A percentile compares a stretch with the other conserved stretches of the same genome.
Conservation (phyloP, 164 flowering plant genomes). For the Taxillus chinensis region DNA sequence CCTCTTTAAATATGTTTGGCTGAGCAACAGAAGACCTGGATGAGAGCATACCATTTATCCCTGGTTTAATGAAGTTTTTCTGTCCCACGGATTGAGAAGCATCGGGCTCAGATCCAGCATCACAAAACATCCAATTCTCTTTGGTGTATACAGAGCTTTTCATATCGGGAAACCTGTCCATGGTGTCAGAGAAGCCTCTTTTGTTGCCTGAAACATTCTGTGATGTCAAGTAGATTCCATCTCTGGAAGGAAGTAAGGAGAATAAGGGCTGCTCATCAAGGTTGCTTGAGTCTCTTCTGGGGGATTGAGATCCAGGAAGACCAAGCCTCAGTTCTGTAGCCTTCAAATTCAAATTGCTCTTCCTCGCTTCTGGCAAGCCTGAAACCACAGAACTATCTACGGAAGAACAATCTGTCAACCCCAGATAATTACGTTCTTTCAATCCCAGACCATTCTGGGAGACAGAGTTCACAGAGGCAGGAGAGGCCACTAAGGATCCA, state of each 20-base stretch:
- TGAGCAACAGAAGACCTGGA: conserved; percentile 34
- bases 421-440: conserved; percentile 74
- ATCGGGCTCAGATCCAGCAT: conserved; percentile 26
- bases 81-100: conserved; percentile 24
- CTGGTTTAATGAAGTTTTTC: conserved; percentile 27
- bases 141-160: conserved; percentile 28
- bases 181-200: conserved; percentile 76
- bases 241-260: conserved; percentile 60
- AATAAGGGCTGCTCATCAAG: conserved; percentile 76
- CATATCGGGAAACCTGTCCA: conserved; percentile 49
- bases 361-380: conserved; percentile 34
- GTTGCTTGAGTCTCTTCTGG: conserved; percentile 48
- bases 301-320: conserved; percentile 87
- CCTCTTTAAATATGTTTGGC: conserved; percentile 29
- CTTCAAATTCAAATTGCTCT: conserved; percentile 50
- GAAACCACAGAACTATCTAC: conserved; percentile 66
- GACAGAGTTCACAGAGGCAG: conserved; percentile 33
- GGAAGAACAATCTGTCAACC: conserved; percentile 72
- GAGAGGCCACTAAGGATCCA: conserved; percentile 32
- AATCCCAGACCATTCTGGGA: conserved; percentile 32
- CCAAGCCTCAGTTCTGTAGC: conserved; percentile 96
- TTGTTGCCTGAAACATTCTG: conserved; percentile 69
- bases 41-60: conserved; percentile 23
- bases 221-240: conserved; percentile 30
- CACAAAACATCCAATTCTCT: conserved; percentile 54